phyloP scores from a whole-genome alignment of 2,329 filamentous ascomycete genomes.

The Didymella glomerata region DNA sequence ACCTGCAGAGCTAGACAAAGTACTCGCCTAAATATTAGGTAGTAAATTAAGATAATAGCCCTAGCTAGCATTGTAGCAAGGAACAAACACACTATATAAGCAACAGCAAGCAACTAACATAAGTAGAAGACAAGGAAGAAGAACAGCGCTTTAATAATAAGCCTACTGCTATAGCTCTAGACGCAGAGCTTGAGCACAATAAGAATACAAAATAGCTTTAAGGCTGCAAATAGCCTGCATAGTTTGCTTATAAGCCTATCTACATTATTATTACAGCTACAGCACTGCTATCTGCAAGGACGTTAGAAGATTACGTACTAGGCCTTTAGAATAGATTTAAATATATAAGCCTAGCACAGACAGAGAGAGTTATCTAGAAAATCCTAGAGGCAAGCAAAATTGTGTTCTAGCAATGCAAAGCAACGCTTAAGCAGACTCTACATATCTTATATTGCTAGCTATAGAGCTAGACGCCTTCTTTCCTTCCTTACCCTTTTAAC shows the following conservation, averaged over 20 bases:
- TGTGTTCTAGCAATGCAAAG: constrained; percentile 16
- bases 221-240: constrained; percentile 19
- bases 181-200: constrained; percentile 17
- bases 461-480: constrained; percentile 20
- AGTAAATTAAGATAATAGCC: constrained; percentile 8
- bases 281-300: constrained; percentile 4
- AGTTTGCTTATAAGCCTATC: constrained; percentile 20
- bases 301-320: constrained; percentile 9
- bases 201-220: constrained; percentile 21
- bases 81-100: constrained; percentile 8
- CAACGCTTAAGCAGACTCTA: constrained; percentile 14
- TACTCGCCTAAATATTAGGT: constrained; percentile 21
- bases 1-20: constrained; percentile 22
- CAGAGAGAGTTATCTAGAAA: constrained; percentile 19
- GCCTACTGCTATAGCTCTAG: constrained; percentile 8
- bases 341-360: constrained; percentile 9
- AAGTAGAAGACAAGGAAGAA: constrained; percentile 20
- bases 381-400: constrained; percentile 20
- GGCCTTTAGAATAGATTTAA: constrained; percentile 15
- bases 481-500: constrained; percentile 18
- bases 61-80: constrained; percentile 2
- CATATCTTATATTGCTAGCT: constrained; percentile 20
- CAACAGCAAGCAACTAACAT: constrained; percentile 6
- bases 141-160: constrained; percentile 11
- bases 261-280: constrained; percentile 16